Base-by-base conservation (phyloP, 768 basidiomycete species). In the Russula griseocarnosa region DNA sequence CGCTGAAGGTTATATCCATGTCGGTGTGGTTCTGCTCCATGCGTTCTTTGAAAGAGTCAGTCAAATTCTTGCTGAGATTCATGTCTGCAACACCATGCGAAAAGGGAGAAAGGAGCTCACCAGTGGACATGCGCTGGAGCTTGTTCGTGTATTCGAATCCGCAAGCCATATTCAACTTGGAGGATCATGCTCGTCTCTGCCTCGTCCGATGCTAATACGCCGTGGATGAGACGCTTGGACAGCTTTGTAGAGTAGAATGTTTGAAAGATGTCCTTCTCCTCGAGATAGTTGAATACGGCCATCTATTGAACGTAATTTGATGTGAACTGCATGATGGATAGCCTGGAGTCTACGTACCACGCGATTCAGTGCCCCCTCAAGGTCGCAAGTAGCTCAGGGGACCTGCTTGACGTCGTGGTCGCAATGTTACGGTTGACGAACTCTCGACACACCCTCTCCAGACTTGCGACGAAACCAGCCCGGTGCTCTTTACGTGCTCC, bases 211-310 rank as follows among this genome's bases (percentile, higher is more conserved):
- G 92, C 92, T 13, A 94, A 98, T 3, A 90, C 86, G 14, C 86
- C 85, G 69, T 92, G 87, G 69, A 99, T 93, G 28, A 99, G 85
- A 66, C 96, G 93, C 73, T 91, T 92, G 40, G 92, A 92, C 24
- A 98, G 77, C 74, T 92, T 95, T 67, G 92, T 96, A 18, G 89
- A 90, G 78, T 99, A 98, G 81, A 96, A 98, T 18, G 90, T 90
- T 73, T 96, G 94, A 86, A 98, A 99, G 14, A 98, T 92, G 69
- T 99, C 96, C 79, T 97, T 97, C 80, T 98, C 95, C 73, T 95
- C 93, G 70, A 98, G 89, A 76, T 97, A 98, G 74, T 94, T 94
- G 89, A 99, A 97, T 55, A 98, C 78, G 16, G 92, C 82, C 94
- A 98, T 97, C 96, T 98, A 71, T 2, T 67, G 44, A 56, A 38